Evolutionary conservation across 305 asterid genomes (phyloP).

Genomic region (Fraxinus sp.): DNA sequence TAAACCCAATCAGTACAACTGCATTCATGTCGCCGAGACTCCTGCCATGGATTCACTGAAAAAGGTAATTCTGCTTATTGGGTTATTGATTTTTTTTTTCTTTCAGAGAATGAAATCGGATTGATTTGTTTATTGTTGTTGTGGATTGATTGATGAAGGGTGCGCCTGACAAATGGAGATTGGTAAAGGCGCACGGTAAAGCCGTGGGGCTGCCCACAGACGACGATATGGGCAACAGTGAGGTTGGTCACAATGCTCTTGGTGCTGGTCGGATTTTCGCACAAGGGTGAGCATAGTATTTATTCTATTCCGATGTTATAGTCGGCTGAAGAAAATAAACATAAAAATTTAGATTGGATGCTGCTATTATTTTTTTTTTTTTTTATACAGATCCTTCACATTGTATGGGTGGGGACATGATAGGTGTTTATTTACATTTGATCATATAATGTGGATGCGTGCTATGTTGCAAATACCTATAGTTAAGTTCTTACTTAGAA

Average conservation of each 20-base stretch:
- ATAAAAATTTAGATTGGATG: not conserved
- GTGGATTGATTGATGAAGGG: constrained; percentile 45
- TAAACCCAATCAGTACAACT: constrained; percentile 64
- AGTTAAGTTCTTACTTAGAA: not conserved
- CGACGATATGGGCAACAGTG: constrained; percentile 98
- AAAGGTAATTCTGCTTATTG: constrained; percentile 34
- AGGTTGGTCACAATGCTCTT: constrained; percentile 97
- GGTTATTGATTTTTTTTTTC: not conserved
- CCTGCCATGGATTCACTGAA: constrained; percentile 95
- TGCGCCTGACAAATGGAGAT: constrained; percentile 89
- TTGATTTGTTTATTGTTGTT: constrained; percentile 13
- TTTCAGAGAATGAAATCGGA: not conserved
- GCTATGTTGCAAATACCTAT: not conserved
- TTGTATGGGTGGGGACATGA: not conserved
- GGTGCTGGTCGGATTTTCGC: constrained; percentile 97
- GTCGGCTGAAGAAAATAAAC: not conserved
- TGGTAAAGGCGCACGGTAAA: constrained; percentile 86
- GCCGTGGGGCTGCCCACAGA: constrained; percentile 96
- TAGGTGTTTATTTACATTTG: not conserved
- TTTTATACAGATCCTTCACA: not conserved
- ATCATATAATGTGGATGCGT: not conserved
- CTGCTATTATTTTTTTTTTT: not conserved
- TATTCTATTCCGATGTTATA: not conserved
- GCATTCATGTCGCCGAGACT: constrained; percentile 84
- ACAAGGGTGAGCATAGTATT: constrained; percentile 60